Evolutionary conservation across 257 asterid genomes (phyloP).

Genomic region (Knoxia roxburghii): DNA sequence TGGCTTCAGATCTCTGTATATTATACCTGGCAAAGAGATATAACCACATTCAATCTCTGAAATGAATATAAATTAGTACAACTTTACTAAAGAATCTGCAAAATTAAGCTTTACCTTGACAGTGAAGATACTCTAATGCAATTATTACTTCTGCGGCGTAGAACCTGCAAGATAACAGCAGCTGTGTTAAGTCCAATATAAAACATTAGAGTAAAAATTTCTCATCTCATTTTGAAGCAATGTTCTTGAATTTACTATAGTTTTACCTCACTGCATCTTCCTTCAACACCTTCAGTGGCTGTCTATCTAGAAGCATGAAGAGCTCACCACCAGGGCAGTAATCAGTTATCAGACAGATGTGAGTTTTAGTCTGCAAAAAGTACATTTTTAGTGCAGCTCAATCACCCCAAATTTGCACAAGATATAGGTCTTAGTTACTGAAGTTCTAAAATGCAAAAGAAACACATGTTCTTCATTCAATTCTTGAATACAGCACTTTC

Average conservation of each 20-base stretch:
- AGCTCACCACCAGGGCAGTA: slow-evolving; percentile 94
- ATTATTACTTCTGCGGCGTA: slow-evolving; percentile 88
- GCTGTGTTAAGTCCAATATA: slow-evolving; percentile 16
- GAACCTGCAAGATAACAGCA: slow-evolving; percentile 43
- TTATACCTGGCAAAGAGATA: slow-evolving; percentile 58
- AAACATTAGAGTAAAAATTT: slow-evolving; percentile 1
- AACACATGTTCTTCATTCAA: no score
- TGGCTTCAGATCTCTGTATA: slow-evolving; percentile 95
- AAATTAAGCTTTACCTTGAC: slow-evolving; percentile 59
- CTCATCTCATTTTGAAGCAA: not conserved
- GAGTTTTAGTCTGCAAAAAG: slow-evolving; percentile 81
- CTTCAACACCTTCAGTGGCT: slow-evolving; percentile 73
- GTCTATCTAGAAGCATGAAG: slow-evolving; percentile 79
- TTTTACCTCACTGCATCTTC: slow-evolving; percentile 86
- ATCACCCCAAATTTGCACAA: slow-evolving; percentile 11
- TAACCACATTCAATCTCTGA: slow-evolving; percentile 5
- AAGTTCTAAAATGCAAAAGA: not conserved
- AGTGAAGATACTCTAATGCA: slow-evolving; percentile 97
- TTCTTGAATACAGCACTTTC: no score
- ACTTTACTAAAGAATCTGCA: not conserved
- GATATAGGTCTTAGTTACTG: not conserved
- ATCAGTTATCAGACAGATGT: slow-evolving; percentile 85
- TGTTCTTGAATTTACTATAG: not conserved
- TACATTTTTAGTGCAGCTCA: slow-evolving; percentile 9
- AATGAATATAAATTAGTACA: slow-evolving; percentile 2